Percentiles rank a stretch among this genome's conserved stretches.
phyloP scores from a whole-genome alignment of 129 eudicot genomes.

The Rutidosis leptorrhynchoides region DNA sequence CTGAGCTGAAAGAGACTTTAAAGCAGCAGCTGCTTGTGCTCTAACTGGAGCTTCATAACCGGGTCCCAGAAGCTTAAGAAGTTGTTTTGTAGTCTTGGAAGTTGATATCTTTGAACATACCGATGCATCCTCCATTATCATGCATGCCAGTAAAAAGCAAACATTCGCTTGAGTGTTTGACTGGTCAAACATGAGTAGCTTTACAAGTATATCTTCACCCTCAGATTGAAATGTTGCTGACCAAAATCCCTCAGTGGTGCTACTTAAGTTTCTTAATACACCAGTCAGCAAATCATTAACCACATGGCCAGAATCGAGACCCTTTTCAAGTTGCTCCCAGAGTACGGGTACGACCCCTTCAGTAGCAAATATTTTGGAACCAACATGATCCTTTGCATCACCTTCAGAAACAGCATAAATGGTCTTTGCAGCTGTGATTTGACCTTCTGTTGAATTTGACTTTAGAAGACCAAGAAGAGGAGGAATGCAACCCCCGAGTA shows the following conservation, averaged over 20 bases:
- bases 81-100: slow-evolving; percentile 74
- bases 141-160: slow-evolving; percentile 81
- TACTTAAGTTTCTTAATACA: slow-evolving; percentile 75
- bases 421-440: slow-evolving; percentile 91
- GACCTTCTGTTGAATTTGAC: slow-evolving; percentile 92
- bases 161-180: slow-evolving; percentile 87
- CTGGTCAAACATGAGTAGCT: slow-evolving; percentile 68
- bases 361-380: slow-evolving; percentile 93
- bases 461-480: slow-evolving; percentile 93
- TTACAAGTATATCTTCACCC: slow-evolving; percentile 82
- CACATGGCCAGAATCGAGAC: slow-evolving; percentile 67
- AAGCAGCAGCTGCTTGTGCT: slow-evolving; percentile 96
- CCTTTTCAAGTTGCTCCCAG: slow-evolving; percentile 89
- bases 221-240: slow-evolving; percentile 77
- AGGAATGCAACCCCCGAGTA: slow-evolving; percentile 97
- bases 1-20: slow-evolving; percentile 96
- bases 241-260: slow-evolving; percentile 97
- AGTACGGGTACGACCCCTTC: slow-evolving; percentile 98
- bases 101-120: slow-evolving; percentile 73
- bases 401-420: slow-evolving; percentile 98
- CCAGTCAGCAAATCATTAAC: slow-evolving; percentile 90
- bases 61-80: slow-evolving; percentile 77
- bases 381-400: slow-evolving; percentile 89
- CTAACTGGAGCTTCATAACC: slow-evolving; percentile 89
- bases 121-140: slow-evolving; percentile 97